Evolutionary conservation across 768 basidiomycete genomes (phyloP), one percentile per base, ranked within the genome.

Genomic region (Hirschioporus abietinus): DNA sequence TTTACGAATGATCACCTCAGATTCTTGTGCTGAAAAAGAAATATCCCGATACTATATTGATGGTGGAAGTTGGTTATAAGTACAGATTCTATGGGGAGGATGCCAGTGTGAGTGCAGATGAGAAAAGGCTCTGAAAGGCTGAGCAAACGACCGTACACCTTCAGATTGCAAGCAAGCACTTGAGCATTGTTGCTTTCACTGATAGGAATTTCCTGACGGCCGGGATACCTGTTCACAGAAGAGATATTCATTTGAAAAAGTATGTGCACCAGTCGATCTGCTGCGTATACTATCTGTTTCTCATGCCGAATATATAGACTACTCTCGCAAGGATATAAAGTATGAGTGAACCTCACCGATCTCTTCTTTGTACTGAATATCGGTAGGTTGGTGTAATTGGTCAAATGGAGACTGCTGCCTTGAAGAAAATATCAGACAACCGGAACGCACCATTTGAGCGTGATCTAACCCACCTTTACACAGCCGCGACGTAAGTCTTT

Each of bases 41-140:
- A 23, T 81, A 92, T 74, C 81, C 83, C 0, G 90, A 83, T 12
- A 86, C 86, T 4, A 69, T 95, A 36, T 79, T 95, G 15, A 87
- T 95, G 83, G 79, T 95, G 25, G 89, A 94, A 74, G 87, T 90
- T 30, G 93, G 93, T 5, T 95, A 95, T 75, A 95, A 90, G 74
- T 90, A 87, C 74, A 84, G 81, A 64, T 95, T 96, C 75, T 95
- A 88, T 71, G 89, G 87, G 63, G 88, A 94, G 24, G 94, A 95
- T 72, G 94, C 94, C 0, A 86, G 87, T 80, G 92, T 88, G 63
- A 52, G 74, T 67, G 35, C 30, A 52, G 24, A 26, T 57, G 24
- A 35, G 7, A 30, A 15, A 52, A 5, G 2, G 12, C 42, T 5
- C 42, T 12, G 20, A 10, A 52, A 20, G 20, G 12, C 20, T 52